These are phyloP conservation scores for Trifolium subterraneum DNA, from an alignment of 306 rosid genomes.

Conservation along the genomic window DNA sequence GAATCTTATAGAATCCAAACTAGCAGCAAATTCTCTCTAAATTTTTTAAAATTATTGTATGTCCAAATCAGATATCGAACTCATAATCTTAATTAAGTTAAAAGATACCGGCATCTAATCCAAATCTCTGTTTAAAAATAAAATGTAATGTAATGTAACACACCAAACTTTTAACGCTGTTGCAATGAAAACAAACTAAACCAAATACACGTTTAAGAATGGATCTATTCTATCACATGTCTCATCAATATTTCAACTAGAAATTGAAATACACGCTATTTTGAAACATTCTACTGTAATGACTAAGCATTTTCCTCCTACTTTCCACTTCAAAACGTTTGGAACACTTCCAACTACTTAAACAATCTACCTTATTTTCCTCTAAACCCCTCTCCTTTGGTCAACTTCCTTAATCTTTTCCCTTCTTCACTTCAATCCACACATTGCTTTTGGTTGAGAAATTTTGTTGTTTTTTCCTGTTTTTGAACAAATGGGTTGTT, in stretches of 20 bases:
- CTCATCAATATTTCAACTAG: neutral
- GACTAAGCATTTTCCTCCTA: conserved; percentile 29
- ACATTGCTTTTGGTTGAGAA: neutral
- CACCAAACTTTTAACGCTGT: too few relatives aligned
- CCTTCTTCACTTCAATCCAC: neutral
- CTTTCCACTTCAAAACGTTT: conserved; percentile 17
- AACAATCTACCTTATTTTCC: neutral
- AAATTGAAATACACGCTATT: neutral
- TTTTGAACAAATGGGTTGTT: conserved; percentile 8
- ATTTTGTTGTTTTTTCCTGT: neutral
- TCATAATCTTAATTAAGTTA: too few relatives aligned
- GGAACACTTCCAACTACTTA: conserved; percentile 36
- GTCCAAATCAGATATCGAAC: too few relatives aligned
- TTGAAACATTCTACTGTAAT: conserved; percentile 32
- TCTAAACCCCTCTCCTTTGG: neutral
- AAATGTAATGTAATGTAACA: too few relatives aligned
- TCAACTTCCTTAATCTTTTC: neutral
- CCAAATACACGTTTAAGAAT: neutral
- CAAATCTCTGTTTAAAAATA: too few relatives aligned
- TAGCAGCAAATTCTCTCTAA: too few relatives aligned
- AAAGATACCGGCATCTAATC: too few relatives aligned
- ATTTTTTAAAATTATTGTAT: too few relatives aligned
- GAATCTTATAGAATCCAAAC: too few relatives aligned
- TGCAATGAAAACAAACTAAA: neutral
- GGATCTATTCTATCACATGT: neutral